phyloP scores from a whole-genome alignment of 768 basidiomycete genomes.

The Cyathus striatus region DNA sequence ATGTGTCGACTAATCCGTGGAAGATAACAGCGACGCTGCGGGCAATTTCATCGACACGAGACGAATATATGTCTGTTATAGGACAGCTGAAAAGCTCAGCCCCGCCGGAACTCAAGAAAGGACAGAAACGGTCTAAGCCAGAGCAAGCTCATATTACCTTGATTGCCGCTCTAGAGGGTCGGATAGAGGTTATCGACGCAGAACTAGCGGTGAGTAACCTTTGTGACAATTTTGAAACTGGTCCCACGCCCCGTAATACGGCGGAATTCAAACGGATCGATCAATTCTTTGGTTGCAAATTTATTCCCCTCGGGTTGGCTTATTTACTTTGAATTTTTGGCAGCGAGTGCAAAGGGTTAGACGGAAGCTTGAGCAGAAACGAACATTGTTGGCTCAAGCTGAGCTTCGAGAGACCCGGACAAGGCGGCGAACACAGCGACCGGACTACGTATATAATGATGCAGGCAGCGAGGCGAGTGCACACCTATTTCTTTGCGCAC shows the following conservation, averaged over 20 bases:
- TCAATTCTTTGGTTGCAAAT: too few species aligned
- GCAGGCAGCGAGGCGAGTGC: conserved; percentile 59
- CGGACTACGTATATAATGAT: conserved; percentile 77
- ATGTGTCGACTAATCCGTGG: conserved; percentile 86
- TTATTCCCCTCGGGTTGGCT: background rate
- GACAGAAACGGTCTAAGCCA: conserved; percentile 47
- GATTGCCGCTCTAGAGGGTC: conserved; percentile 55
- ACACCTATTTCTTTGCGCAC: conserved; percentile 10
- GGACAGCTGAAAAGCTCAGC: conserved; percentile 52
- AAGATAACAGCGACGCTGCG: conserved; percentile 78
- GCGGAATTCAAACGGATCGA: too few species aligned
- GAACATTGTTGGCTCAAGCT: conserved; percentile 62
- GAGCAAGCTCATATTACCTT: conserved; percentile 60
- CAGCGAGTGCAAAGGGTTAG: conserved; percentile 71
- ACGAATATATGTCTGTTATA: conserved; percentile 66
- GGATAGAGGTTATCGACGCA: conserved; percentile 60
- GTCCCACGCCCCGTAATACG: background rate
- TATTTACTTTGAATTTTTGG: conserved; percentile 8
- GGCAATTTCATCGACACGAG: conserved; percentile 62
- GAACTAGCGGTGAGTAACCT: conserved; percentile 61
- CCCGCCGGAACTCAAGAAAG: conserved; percentile 38
- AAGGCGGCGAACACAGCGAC: conserved; percentile 62
- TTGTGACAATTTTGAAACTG: conserved; percentile 2
- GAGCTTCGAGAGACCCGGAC: conserved; percentile 80
- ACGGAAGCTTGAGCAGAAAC: conserved; percentile 65